Evolutionary conservation across 768 basidiomycete species (phyloP).

Genomic region (Melanogaster broomeanus): DNA sequence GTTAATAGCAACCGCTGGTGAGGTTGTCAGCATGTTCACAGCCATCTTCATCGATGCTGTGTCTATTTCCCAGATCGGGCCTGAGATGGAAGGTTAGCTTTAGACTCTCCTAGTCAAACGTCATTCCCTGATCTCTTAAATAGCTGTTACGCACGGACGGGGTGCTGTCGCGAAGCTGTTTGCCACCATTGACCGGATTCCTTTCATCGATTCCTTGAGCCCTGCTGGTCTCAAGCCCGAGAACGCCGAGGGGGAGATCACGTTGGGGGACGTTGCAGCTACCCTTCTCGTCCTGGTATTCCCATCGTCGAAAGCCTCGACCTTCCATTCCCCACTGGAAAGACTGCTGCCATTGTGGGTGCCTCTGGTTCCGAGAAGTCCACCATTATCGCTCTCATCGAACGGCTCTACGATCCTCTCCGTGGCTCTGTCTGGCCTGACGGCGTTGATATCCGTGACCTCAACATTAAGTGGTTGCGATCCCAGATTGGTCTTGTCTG

Average conservation of each 20-base stretch:
- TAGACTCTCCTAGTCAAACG: not conserved
- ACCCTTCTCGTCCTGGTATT: conserved; percentile 82
- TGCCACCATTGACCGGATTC: conserved; percentile 84
- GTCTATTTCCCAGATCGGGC: conserved; percentile 80
- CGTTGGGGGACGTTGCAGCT: conserved; percentile 82
- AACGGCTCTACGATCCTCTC: conserved; percentile 86
- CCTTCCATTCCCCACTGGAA: conserved; percentile 71
- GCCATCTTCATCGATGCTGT: conserved; percentile 89
- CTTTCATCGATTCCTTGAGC: conserved; percentile 79
- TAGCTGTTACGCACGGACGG: conserved; percentile 74
- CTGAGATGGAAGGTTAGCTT: conserved; percentile 76
- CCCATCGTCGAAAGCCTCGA: conserved; percentile 74
- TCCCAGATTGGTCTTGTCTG: conserved; percentile 85
- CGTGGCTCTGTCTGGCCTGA: conserved; percentile 72
- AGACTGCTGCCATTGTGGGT: conserved; percentile 77
- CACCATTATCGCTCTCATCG: conserved; percentile 75
- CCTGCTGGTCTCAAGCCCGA: conserved; percentile 69
- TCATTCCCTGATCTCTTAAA: conserved; percentile 1
- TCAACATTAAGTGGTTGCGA: conserved; percentile 86
- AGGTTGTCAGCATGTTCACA: conserved; percentile 82
- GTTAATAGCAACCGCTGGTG: conserved; percentile 58
- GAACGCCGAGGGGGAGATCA: conserved; percentile 67
- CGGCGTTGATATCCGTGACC: conserved; percentile 67
- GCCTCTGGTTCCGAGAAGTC: conserved; percentile 82
- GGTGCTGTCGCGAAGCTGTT: conserved; percentile 91